phyloP scores from a whole-genome alignment of 1,284 basidiomycete genomes.

The Phellopilus nigrolimitatus region DNA sequence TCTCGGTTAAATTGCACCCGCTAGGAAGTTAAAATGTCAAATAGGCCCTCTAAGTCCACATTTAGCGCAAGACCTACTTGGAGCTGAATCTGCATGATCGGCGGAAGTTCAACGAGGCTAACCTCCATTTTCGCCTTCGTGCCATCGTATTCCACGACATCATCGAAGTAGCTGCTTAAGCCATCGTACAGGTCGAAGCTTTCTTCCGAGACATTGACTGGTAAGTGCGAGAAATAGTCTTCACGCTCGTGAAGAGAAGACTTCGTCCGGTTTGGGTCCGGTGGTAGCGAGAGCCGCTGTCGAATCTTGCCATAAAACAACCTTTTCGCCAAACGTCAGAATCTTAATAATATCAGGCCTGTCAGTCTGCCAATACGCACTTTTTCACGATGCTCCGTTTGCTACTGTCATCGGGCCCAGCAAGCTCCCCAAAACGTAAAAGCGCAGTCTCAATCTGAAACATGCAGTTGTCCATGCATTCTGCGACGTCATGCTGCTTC shows the following conservation, averaged over 20 bases:
- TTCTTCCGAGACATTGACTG: constrained; percentile 88
- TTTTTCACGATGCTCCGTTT: constrained; percentile 77
- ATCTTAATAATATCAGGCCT: neutral
- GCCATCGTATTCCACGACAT: constrained; percentile 85
- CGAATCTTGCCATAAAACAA: constrained; percentile 86
- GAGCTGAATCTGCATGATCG: constrained; percentile 91
- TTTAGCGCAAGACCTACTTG: constrained; percentile 50
- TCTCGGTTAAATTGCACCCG: constrained; percentile 95
- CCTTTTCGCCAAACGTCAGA: constrained; percentile 36
- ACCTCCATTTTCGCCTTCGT: constrained; percentile 87
- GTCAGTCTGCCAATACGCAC: constrained; percentile 35
- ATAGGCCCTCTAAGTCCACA: constrained; percentile 1
- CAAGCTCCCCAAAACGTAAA: constrained; percentile 67
- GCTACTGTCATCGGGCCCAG: constrained; percentile 41
- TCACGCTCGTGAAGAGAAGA: constrained; percentile 77
- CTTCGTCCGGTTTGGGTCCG: constrained; percentile 43
- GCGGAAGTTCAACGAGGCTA: constrained; percentile 81
- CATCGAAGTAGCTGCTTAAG: constrained; percentile 88
- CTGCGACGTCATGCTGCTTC: constrained; percentile 97
- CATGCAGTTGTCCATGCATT: constrained; percentile 99
- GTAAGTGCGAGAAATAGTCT: constrained; percentile 90
- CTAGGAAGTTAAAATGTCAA: constrained; percentile 36
- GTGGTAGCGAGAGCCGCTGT: constrained; percentile 57
- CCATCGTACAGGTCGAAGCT: constrained; percentile 92
- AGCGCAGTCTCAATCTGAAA: constrained; percentile 96